A percentile compares a stretch with the other conserved stretches of the same genome.
Evolutionary conservation across 163 green algal species (phyloP).

Genomic region (Volvox carteri): DNA sequence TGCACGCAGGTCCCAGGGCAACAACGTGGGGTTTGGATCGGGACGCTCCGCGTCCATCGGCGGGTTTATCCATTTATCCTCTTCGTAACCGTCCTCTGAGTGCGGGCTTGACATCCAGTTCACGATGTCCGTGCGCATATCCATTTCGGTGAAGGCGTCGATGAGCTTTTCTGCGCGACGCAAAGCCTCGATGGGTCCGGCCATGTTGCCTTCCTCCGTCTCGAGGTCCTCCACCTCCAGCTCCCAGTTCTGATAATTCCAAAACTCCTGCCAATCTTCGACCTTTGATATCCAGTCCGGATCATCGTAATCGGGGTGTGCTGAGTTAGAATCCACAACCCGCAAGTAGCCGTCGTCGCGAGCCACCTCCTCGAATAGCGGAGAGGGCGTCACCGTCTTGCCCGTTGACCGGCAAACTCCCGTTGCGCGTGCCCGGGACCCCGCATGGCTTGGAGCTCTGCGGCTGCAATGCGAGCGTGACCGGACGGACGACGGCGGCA

Average conservation of each 20-base stretch:
- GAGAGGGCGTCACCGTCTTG: slow-evolving; percentile 41
- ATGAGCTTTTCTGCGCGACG: slow-evolving; percentile 56
- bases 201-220: slow-evolving; percentile 56
- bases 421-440: too few relatives aligned
- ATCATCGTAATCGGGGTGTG: slow-evolving; percentile 57
- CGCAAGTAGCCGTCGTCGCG: slow-evolving; percentile 24
- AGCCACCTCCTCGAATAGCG: slow-evolving; percentile 23
- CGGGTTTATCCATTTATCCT: slow-evolving; percentile 46
- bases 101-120: slow-evolving; percentile 54
- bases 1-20: slow-evolving; percentile 42
- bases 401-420: neutral
- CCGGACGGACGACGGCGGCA: slow-evolving; percentile 6
- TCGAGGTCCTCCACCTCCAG: slow-evolving; percentile 54
- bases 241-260: slow-evolving; percentile 64
- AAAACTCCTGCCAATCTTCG: slow-evolving; percentile 64
- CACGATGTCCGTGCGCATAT: slow-evolving; percentile 55
- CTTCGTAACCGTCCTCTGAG: slow-evolving; percentile 31
- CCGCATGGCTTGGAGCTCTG: neutral
- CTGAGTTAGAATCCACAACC: neutral
- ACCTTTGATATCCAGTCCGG: slow-evolving; percentile 63
- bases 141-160: slow-evolving; percentile 52
- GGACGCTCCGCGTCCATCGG: neutral
- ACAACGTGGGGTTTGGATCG: slow-evolving; percentile 56
- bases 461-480: neutral
- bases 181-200: slow-evolving; percentile 1